Evolutionary conservation across 106 monocot species (phyloP).

Genomic region (Iris macrosiphon): DNA sequence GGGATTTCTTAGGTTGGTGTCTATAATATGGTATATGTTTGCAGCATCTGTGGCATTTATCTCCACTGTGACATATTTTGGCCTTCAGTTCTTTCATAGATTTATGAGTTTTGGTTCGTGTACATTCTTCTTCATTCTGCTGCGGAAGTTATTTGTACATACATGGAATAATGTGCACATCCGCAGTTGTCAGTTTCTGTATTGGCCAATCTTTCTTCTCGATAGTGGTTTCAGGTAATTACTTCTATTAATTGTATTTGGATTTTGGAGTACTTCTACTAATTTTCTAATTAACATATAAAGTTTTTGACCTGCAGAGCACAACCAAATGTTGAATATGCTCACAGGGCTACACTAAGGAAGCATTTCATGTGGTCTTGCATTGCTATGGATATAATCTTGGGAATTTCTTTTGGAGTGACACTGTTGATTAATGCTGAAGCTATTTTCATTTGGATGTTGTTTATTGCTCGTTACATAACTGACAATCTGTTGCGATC

Average conservation of each 20-base stretch:
- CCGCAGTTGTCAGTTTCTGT: conserved; percentile 64
- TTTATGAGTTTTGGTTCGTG: conserved; percentile 14
- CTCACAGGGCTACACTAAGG: conserved; percentile 44
- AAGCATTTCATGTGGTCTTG: conserved; percentile 71
- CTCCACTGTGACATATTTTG: conserved; percentile 39
- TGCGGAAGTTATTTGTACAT: conserved; percentile 44
- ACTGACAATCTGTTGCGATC: conserved; percentile 73
- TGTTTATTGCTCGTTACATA: conserved; percentile 18
- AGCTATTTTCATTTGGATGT: conserved; percentile 26
- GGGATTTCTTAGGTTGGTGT: conserved; percentile 26
- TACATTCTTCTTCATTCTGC: conserved; percentile 12
- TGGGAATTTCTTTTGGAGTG: conserved; percentile 57
- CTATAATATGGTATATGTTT: conserved; percentile 28
- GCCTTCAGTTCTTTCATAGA: conserved; percentile 44
- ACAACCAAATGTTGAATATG: conserved; percentile 53
- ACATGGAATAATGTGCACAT: conserved; percentile 55
- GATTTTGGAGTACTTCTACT: too few relatives aligned
- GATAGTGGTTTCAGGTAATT: conserved; percentile 52
- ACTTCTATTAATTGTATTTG: too few relatives aligned
- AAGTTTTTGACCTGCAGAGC: conserved; percentile 35
- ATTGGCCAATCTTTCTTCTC: conserved; percentile 83
- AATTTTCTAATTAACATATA: background rate
- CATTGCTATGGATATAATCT: conserved; percentile 49
- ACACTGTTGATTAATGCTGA: conserved; percentile 30
- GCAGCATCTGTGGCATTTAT: conserved; percentile 49